These are phyloP conservation scores for Arthrobotrys sinensis DNA, from an alignment of 2,329 filamentous ascomycete genomes.

Conservation along the genomic window DNA sequence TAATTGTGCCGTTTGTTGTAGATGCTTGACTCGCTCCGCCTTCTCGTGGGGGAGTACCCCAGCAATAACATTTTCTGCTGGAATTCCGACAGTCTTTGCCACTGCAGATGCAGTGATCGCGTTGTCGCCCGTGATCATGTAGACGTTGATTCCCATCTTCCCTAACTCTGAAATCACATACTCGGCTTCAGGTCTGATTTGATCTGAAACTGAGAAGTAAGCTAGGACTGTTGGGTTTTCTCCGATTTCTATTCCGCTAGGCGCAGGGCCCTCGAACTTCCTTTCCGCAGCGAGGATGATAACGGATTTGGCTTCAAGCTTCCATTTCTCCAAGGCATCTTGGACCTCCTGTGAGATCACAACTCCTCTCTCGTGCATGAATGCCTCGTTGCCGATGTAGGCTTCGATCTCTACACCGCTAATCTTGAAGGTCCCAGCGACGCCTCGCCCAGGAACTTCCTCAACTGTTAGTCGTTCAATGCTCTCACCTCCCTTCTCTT, in stretches of 20 bases:
- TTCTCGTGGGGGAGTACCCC: constrained; percentile 90
- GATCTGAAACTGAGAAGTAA: constrained; percentile 83
- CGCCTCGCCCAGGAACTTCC: constrained; percentile 80
- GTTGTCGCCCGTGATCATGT: constrained; percentile 96
- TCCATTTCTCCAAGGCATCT: constrained; percentile 70
- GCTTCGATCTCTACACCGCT: constrained; percentile 69
- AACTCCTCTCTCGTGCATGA: constrained; percentile 72
- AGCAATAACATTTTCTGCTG: constrained; percentile 81
- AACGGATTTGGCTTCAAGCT: constrained; percentile 76
- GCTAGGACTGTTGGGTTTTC: constrained; percentile 71
- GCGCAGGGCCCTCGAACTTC: constrained; percentile 1
- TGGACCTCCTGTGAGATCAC: constrained; percentile 27
- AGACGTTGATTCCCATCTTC: constrained; percentile 79
- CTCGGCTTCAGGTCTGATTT: constrained; percentile 81
- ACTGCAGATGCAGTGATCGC: constrained; percentile 85
- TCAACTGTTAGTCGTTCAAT: constrained; percentile 68
- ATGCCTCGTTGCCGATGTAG: constrained; percentile 80
- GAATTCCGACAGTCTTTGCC: constrained; percentile 81
- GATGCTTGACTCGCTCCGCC: constrained; percentile 77
- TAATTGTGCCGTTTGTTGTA: constrained; percentile 70
- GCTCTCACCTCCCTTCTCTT: constrained; percentile 65
- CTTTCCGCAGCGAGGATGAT: constrained; percentile 66
- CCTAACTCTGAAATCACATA: constrained; percentile 77
- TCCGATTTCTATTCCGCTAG: constrained; percentile 63
- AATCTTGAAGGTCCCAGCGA: constrained; percentile 73